phyloP scores from a whole-genome alignment of 768 basidiomycete species.

The Tulasnella sp. region DNA sequence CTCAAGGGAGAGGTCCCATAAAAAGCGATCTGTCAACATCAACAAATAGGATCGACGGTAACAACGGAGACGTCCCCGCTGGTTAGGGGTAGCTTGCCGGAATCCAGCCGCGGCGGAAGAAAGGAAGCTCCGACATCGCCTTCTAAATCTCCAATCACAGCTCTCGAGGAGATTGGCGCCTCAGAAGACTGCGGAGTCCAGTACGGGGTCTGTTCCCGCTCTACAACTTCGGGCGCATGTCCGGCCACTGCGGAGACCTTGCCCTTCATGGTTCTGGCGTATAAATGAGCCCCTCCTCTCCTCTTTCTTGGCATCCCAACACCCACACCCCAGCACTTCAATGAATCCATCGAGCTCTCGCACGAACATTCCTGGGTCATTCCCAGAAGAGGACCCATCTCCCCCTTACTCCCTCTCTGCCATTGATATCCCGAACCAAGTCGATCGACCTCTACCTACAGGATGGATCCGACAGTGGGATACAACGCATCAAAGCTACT shows the following conservation, averaged over 20 bases:
- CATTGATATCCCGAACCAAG: not conserved
- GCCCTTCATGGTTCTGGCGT: not conserved
- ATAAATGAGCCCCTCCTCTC: not conserved
- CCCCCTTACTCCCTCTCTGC: not conserved
- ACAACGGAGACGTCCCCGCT: no score
- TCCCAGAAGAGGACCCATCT: not conserved
- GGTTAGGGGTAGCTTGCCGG: no score
- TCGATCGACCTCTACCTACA: not conserved
- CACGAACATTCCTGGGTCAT: not conserved
- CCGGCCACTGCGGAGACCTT: not conserved
- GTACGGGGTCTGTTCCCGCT: no score
- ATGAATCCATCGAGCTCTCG: not conserved
- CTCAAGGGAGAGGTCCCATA: no score
- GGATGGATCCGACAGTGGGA: slow-evolving; percentile 6
- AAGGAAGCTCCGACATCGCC: no score
- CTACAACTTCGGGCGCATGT: not conserved
- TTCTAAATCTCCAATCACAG: no score
- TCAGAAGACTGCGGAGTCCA: no score
- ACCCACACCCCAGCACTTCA: not conserved
- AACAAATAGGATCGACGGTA: no score
- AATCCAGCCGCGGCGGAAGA: no score
- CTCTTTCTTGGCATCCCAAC: not conserved
- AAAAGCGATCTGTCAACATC: no score
- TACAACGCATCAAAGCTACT: slow-evolving; percentile 25
- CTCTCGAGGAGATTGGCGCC: no score